phyloP scores from a whole-genome alignment of 306 rosid genomes.

The Prinsepia uniflora region DNA sequence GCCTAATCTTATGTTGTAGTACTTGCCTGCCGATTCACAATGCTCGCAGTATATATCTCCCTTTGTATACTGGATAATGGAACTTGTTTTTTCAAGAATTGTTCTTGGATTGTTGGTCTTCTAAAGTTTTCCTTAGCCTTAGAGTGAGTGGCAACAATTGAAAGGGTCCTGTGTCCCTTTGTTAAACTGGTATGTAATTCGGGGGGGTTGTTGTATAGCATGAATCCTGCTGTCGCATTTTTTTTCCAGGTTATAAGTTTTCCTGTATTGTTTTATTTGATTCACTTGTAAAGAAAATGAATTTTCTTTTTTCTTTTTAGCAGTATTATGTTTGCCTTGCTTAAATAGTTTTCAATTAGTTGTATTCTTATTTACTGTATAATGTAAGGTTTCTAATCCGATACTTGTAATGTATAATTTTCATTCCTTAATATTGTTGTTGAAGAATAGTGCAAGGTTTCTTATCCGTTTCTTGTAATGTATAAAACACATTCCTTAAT shows the following conservation, averaged over 20 bases:
- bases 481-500: too few relatives aligned
- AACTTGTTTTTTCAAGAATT: slow-evolving; percentile 5
- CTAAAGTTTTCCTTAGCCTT: slow-evolving; percentile 9
- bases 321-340: too few relatives aligned
- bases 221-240: not conserved
- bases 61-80: slow-evolving; percentile 4
- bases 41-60: slow-evolving; percentile 9
- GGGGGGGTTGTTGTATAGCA: slow-evolving; percentile 8
- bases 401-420: too few relatives aligned
- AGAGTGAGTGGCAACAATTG: slow-evolving; percentile 18
- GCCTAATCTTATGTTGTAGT: not conserved
- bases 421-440: too few relatives aligned
- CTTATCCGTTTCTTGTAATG: too few relatives aligned
- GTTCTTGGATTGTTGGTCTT: not conserved
- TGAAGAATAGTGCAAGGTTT: too few relatives aligned
- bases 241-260: not conserved
- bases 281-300: not conserved
- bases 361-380: too few relatives aligned
- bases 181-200: slow-evolving; percentile 1
- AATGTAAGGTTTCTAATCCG: too few relatives aligned
- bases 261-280: not conserved
- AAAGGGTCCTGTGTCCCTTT: not conserved
- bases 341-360: too few relatives aligned
- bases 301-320: not conserved
- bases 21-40: not conserved